A percentile compares a stretch with the other conserved stretches of the same genome.
Conservation (phyloP, 441 rosid genomes). For the Corymbia citriodora region DNA sequence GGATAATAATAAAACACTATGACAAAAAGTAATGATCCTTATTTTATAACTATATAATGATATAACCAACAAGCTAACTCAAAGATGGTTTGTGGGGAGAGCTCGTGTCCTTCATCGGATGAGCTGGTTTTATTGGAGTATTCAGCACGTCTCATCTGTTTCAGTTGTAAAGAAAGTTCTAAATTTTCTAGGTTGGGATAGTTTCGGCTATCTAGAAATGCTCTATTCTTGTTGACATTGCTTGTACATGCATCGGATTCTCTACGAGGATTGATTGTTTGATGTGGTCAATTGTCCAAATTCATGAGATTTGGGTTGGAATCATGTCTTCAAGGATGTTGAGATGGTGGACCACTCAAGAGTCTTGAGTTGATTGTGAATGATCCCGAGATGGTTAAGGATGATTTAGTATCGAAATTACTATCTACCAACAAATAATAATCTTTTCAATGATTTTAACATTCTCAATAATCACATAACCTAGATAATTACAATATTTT, state of each 20-base stretch:
- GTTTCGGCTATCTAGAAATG: rapidly evolving
- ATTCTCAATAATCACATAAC: not conserved
- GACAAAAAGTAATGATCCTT: not conserved
- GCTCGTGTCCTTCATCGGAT: not conserved
- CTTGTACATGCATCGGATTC: not conserved
- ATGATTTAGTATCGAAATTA: not conserved
- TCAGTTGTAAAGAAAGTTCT: not conserved
- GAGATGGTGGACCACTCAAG: not conserved
- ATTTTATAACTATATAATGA: not conserved
- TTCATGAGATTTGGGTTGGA: not conserved
- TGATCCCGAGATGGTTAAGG: not conserved
- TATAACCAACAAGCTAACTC: not conserved
- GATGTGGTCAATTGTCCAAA: not conserved
- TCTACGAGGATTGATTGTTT: not conserved
- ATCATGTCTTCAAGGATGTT: not conserved
- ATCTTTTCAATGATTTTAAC: not conserved
- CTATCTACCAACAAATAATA: not conserved
- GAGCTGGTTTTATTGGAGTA: not conserved
- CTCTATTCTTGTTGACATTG: not conserved
- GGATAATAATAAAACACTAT: no score
- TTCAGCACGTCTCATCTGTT: not conserved
- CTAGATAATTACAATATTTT: not conserved
- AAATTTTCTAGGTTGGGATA: not conserved
- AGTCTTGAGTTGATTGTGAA: not conserved
- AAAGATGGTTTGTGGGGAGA: not conserved